Evolutionary conservation across 2,329 filamentous ascomycete genomes (phyloP), one percentile per base, ranked within the genome.

Genomic region (Monilinia fructicola): DNA sequence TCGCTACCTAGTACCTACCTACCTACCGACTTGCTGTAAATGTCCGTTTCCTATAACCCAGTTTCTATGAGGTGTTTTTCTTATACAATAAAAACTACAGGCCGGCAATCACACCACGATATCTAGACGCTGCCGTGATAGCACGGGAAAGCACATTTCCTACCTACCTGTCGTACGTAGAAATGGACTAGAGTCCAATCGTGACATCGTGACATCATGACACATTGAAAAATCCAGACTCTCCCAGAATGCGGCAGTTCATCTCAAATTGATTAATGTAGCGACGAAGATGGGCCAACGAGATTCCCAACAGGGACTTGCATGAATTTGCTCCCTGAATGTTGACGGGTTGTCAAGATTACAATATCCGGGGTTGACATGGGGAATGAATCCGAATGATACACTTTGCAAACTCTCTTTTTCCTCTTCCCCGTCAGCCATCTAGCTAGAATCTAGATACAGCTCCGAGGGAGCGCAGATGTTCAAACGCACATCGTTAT

Each of bases 361-460:
- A 23, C n/a, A 28, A 42, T 48, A 31, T 60, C 56, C 48, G 56
- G 56, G 56, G 56, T 48, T 60, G 56, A 46, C 42, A 59, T 59
- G 40, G 56, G 44, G 44, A 42, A 12, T n/a, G n/a, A n/a, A n/a
- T n/a, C n/a, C n/a, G n/a, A n/a, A n/a, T 35, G 42, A 35, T 11
- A 54, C 50, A 28, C 16, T 53, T 44, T 21, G 14, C 6, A n/a
- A n/a, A 46, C 21, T 23, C 21, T 48, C 16, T 46, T 18, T 21
- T 35, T 6, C 31, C 31, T 35, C 31, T 7, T 1, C 31, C 31
- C 31, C 6, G 31, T 35, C 31, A 35, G 31, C 31, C 31, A 35
- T 35, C 31, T 35, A 7, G 31, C 31, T 35, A 35, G 31, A 35
- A 7, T 5, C 31, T 35, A 35, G 31, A 35, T 35, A 35, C 31